These are phyloP conservation scores for Tillandsia fasciculata DNA, from an alignment of 176 grass and related monocot species.

Conservation along the genomic window DNA sequence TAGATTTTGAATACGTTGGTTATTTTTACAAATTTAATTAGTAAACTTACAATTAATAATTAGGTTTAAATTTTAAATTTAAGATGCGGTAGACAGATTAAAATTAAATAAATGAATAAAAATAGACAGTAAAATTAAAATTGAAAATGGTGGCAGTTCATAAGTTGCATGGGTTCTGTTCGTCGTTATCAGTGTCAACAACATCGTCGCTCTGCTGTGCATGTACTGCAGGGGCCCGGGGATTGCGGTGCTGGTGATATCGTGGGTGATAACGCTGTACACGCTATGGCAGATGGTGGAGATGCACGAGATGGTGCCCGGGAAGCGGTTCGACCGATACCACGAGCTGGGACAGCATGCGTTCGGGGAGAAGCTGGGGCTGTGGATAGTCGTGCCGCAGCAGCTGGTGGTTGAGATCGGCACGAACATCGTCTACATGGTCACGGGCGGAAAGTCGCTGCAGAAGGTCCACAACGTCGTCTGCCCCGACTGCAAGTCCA, in stretches of 20 bases:
- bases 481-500: not conserved
- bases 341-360: slow-evolving; percentile 71
- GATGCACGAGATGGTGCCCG: slow-evolving; percentile 83
- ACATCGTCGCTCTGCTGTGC: too few relatives aligned
- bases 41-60: too few relatives aligned
- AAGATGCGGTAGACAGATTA: too few relatives aligned
- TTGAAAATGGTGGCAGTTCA: too few relatives aligned
- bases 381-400: slow-evolving; percentile 46
- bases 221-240: slow-evolving; percentile 29
- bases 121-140: too few relatives aligned
- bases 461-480: slow-evolving; percentile 38
- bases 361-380: slow-evolving; percentile 18
- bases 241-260: slow-evolving; percentile 33
- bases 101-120: too few relatives aligned
- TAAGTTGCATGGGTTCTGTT: too few relatives aligned
- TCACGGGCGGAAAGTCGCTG: slow-evolving; percentile 55
- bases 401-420: slow-evolving; percentile 43
- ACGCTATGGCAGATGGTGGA: slow-evolving; percentile 80
- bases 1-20: too few relatives aligned
- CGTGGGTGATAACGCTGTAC: slow-evolving; percentile 80
- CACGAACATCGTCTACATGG: slow-evolving; percentile 56
- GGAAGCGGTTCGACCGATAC: slow-evolving; percentile 74
- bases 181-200: too few relatives aligned
- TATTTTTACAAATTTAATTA: too few relatives aligned
- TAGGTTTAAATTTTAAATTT: too few relatives aligned